Conservation (phyloP, 106 monocot genomes). For the Chionographis japonica region DNA sequence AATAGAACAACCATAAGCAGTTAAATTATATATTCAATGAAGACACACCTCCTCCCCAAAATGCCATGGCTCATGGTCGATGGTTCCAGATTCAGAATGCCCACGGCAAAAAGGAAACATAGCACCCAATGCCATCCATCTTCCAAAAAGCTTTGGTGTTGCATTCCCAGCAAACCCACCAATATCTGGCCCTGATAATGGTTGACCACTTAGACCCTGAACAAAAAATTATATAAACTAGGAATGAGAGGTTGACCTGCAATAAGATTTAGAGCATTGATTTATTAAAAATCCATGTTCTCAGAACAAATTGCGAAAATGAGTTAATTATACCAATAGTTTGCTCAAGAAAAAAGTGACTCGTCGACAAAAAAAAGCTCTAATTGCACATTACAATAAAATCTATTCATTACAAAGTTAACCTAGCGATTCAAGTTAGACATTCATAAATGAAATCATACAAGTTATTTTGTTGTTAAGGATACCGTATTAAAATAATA, state of each 20-base stretch:
- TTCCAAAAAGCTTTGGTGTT: slow-evolving; percentile 72
- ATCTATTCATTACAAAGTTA: too few species aligned
- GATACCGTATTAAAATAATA: too few species aligned
- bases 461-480: too few species aligned
- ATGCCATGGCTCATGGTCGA: slow-evolving; percentile 76
- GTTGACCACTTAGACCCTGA: slow-evolving; percentile 97
- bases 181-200: slow-evolving; percentile 88
- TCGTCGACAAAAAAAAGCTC: too few species aligned
- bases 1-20: neutral
- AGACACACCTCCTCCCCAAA: slow-evolving; percentile 82
- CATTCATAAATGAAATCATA: too few species aligned
- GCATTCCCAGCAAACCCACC: slow-evolving; percentile 82
- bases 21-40: neutral
- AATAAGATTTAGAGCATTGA: neutral
- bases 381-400: too few species aligned
- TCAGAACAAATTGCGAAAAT: too few species aligned
- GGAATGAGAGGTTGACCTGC: neutral
- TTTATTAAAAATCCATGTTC: too few species aligned
- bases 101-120: slow-evolving; percentile 95
- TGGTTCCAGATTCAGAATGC: slow-evolving; percentile 69
- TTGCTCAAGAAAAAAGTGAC: too few species aligned
- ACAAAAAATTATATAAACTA: neutral
- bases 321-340: too few species aligned
- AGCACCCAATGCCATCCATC: slow-evolving; percentile 95
- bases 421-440: too few species aligned